These are phyloP conservation scores for Rubia tinctorum DNA, from an alignment of 305 asterid species.

Conservation along the genomic window DNA sequence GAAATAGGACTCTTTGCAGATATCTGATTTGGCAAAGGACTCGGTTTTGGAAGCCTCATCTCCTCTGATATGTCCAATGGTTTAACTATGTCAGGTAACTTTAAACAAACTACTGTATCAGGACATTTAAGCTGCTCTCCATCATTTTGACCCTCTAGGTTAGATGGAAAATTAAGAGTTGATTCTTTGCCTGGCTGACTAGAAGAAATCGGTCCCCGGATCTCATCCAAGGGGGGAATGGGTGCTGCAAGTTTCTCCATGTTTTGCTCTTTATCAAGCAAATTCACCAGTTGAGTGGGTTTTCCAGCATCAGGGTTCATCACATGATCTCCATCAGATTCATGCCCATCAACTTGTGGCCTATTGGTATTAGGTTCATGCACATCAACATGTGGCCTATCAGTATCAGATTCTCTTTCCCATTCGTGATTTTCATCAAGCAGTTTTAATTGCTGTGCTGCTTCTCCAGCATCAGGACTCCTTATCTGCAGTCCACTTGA, in stretches of 20 bases:
- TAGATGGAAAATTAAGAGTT: constrained; percentile 23
- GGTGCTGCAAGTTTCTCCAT: constrained; percentile 34
- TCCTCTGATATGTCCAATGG: constrained; percentile 28
- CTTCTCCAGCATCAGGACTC: not conserved
- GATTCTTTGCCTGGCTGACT: constrained; percentile 40
- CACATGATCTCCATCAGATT: constrained; percentile 22
- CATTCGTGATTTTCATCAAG: constrained; percentile 4
- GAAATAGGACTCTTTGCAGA: constrained; percentile 30
- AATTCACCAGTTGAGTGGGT: constrained; percentile 23
- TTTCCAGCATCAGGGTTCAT: constrained; percentile 13
- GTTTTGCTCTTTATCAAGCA: constrained; percentile 32
- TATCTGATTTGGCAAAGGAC: constrained; percentile 32
- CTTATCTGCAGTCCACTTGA: not conserved
- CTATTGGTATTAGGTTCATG: constrained; percentile 18
- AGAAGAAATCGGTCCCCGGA: constrained; percentile 43
- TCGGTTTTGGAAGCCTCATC: constrained; percentile 22
- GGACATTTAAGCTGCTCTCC: constrained; percentile 21
- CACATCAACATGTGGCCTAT: constrained; percentile 21
- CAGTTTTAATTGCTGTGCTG: not conserved
- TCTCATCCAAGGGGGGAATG: constrained; percentile 41
- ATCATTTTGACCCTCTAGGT: constrained; percentile 22
- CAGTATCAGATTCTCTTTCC: constrained; percentile 32
- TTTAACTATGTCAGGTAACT: constrained; percentile 26
- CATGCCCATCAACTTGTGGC: constrained; percentile 21
- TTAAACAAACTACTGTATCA: constrained; percentile 7